These are phyloP conservation scores for Aureobasidium mangrovei DNA, from an alignment of 2,329 filamentous ascomycete species.

Conservation along the genomic window DNA sequence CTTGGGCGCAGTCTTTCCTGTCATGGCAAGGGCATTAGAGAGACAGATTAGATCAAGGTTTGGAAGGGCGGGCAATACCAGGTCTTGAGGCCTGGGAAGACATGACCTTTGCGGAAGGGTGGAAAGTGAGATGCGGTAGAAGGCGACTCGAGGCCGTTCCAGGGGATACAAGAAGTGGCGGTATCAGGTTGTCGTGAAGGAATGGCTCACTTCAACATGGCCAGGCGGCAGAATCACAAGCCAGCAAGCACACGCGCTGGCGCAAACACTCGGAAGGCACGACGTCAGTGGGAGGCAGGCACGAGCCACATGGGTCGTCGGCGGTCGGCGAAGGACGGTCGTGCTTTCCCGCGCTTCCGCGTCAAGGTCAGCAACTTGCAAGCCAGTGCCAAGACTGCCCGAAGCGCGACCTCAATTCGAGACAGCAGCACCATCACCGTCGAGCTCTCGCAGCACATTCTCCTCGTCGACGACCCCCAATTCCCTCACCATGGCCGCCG, in stretches of 20 bases:
- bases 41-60: neutral
- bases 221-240: neutral
- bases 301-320: no score
- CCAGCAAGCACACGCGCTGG: neutral
- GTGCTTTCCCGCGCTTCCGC: no score
- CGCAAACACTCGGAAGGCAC: neutral
- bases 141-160: no score
- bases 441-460: neutral
- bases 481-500: slow-evolving; percentile 9
- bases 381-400: neutral
- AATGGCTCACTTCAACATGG: neutral
- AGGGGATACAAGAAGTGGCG: neutral
- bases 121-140: no score
- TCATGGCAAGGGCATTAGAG: slow-evolving; percentile 24
- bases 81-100: slow-evolving; percentile 11
- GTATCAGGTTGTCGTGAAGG: neutral
- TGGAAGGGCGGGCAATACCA: slow-evolving; percentile 20
- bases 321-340: no score
- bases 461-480: neutral
- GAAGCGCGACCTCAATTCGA: slow-evolving; percentile 8
- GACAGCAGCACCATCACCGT: neutral
- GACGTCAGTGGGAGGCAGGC: neutral
- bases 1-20: slow-evolving; percentile 42
- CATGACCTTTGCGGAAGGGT: slow-evolving; percentile 8
- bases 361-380: no score